Conservation (phyloP, 1,284 basidiomycete species). For the Leccinum fallax region DNA sequence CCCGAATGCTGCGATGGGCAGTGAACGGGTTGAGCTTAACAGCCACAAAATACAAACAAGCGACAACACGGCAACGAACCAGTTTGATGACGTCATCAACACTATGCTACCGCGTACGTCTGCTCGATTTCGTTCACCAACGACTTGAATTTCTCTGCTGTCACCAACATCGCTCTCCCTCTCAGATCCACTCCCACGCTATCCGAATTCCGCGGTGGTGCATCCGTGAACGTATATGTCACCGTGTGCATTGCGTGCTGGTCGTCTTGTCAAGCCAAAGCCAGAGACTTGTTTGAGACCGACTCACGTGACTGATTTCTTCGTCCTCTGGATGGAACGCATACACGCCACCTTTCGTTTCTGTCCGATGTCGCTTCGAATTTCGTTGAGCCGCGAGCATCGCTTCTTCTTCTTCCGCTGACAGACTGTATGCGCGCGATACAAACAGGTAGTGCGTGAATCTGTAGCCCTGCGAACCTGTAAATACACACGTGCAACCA, state of each 20-base stretch:
- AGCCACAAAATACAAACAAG: conserved; percentile 27
- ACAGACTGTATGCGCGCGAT: conserved; percentile 73
- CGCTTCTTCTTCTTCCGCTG: conserved; percentile 57
- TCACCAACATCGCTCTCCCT: conserved; percentile 76
- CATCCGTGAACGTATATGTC: no score
- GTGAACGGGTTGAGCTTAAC: conserved; percentile 8
- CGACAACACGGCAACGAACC: conserved; percentile 20
- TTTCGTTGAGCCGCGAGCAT: conserved; percentile 25
- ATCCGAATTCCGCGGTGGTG: no score
- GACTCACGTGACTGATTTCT: no score
- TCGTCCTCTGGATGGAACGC: no score
- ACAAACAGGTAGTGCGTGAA: conserved; percentile 77
- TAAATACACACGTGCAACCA: not conserved
- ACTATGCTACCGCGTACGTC: conserved; percentile 30
- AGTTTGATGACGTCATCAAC: not conserved
- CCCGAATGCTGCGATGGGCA: not conserved
- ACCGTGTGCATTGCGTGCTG: no score
- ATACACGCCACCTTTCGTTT: conserved; percentile 11
- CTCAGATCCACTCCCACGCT: conserved; percentile 77
- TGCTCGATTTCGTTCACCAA: conserved; percentile 43
- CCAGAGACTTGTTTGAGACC: no score
- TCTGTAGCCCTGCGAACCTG: conserved; percentile 57
- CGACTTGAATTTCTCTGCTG: conserved; percentile 43
- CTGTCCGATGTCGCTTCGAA: conserved; percentile 28
- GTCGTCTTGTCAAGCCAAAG: no score